A percentile compares a stretch with the other conserved stretches of the same genome.
Conservation (phyloP, 2,329 filamentous ascomycete species). For the Colletotrichum sp. region DNA sequence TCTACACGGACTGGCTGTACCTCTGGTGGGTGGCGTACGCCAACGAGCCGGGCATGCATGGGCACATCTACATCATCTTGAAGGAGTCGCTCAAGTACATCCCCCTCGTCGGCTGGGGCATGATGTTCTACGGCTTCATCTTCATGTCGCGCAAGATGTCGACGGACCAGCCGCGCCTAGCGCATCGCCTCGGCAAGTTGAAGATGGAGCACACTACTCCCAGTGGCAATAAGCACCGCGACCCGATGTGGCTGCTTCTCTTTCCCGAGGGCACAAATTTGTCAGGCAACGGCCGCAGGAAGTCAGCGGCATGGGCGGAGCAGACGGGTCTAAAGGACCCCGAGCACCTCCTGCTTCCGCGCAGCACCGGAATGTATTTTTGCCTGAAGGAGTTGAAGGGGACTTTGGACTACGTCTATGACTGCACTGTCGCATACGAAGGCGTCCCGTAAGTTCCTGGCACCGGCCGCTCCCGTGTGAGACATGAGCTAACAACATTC, state of each 20-base stretch:
- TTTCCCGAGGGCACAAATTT: constrained; percentile 90
- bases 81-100: constrained; percentile 87
- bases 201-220: constrained; percentile 62
- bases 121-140: constrained; percentile 88
- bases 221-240: constrained; percentile 58
- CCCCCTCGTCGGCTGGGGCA: constrained; percentile 79
- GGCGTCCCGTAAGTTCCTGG: constrained; percentile 77
- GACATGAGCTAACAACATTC: not conserved
- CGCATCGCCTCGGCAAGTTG: constrained; percentile 74
- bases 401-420: constrained; percentile 83
- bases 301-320: constrained; percentile 77
- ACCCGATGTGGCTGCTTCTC: constrained; percentile 90
- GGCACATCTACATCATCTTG: constrained; percentile 87
- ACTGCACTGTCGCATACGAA: constrained; percentile 95
- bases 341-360: constrained; percentile 76
- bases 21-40: constrained; percentile 95
- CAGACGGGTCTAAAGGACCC: constrained; percentile 77
- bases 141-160: constrained; percentile 92
- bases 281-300: constrained; percentile 71
- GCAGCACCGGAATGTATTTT: constrained; percentile 82
- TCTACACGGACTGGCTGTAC: constrained; percentile 92
- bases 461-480: not conserved
- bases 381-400: constrained; percentile 77
- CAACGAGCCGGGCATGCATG: constrained; percentile 75
- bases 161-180: constrained; percentile 76